Evolutionary conservation across 148 eudicot genomes (phyloP).

Genomic region (Chenopodium berlandieri): DNA sequence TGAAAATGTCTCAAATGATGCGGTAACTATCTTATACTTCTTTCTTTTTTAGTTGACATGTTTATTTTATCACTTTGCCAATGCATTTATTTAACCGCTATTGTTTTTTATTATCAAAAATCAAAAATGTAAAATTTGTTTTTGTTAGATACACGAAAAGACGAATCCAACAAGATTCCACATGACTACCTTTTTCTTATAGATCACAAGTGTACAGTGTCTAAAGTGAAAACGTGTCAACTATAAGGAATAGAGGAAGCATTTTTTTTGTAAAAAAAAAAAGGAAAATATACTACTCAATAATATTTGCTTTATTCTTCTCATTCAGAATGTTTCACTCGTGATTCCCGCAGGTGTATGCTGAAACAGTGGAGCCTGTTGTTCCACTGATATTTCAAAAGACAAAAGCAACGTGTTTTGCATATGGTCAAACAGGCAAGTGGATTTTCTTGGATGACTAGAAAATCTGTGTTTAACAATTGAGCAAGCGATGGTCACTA

Average conservation of each 20-base stretch:
- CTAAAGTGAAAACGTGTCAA: too few relatives aligned
- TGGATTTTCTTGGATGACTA: neutral
- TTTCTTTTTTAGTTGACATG: neutral
- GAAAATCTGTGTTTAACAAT: neutral
- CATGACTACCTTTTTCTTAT: too few relatives aligned
- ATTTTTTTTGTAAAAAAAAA: too few relatives aligned
- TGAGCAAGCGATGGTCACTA: neutral
- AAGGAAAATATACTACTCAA: too few relatives aligned
- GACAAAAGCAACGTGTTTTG: slow-evolving; percentile 91
- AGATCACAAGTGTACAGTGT: too few relatives aligned
- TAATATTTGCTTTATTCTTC: slow-evolving; percentile 3
- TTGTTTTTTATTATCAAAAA: too few relatives aligned
- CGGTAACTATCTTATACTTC: slow-evolving; percentile 36
- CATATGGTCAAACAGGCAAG: slow-evolving; percentile 88
- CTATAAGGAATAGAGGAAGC: too few relatives aligned
- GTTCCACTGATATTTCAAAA: slow-evolving; percentile 69
- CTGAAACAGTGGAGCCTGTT: slow-evolving; percentile 72
- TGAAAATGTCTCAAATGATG: slow-evolving; percentile 66
- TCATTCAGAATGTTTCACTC: slow-evolving; percentile 18
- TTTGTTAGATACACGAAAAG: too few relatives aligned
- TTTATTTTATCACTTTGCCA: too few relatives aligned
- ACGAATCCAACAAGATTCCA: too few relatives aligned
- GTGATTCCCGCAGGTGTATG: slow-evolving; percentile 47
- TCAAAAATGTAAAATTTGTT: too few relatives aligned
- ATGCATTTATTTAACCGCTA: too few relatives aligned